Conservation (phyloP, 495 filamentous ascomycete genomes). For the Aspergillus sparsus region DNA sequence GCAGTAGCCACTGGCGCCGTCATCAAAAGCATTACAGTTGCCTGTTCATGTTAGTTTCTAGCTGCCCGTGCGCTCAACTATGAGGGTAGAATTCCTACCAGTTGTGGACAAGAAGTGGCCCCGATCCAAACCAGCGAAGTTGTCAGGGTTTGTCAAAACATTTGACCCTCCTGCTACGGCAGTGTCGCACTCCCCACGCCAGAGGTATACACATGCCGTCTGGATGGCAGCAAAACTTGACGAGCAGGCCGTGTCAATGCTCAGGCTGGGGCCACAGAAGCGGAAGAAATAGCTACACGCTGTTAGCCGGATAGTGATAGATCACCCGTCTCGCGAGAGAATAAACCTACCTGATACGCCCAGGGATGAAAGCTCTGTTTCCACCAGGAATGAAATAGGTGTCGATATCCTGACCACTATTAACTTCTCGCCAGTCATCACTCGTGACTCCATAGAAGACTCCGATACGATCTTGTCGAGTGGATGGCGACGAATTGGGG, state of each 20-base stretch:
- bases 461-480: constrained; percentile 75
- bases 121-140: constrained; percentile 70
- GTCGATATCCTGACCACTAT: constrained; percentile 83
- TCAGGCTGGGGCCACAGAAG: constrained; percentile 80
- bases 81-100: neutral
- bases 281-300: constrained; percentile 68
- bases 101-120: constrained; percentile 9
- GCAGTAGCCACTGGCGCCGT: constrained; percentile 77
- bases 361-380: constrained; percentile 82
- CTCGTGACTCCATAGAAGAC: constrained; percentile 90
- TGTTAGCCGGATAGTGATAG: neutral
- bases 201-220: constrained; percentile 76
- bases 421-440: constrained; percentile 88
- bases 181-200: constrained; percentile 78
- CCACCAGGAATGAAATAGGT: constrained; percentile 92
- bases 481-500: constrained; percentile 79
- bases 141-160: constrained; percentile 76
- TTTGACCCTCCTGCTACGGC: constrained; percentile 82
- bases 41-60: neutral
- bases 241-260: constrained; percentile 86
- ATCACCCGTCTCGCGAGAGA: too few species aligned
- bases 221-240: constrained; percentile 81
- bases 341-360: constrained; percentile 60
- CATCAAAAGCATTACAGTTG: constrained; percentile 76
- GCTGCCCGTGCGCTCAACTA: neutral